Conservation (phyloP, 1,284 basidiomycete genomes). For the Peniophora sp. region DNA sequence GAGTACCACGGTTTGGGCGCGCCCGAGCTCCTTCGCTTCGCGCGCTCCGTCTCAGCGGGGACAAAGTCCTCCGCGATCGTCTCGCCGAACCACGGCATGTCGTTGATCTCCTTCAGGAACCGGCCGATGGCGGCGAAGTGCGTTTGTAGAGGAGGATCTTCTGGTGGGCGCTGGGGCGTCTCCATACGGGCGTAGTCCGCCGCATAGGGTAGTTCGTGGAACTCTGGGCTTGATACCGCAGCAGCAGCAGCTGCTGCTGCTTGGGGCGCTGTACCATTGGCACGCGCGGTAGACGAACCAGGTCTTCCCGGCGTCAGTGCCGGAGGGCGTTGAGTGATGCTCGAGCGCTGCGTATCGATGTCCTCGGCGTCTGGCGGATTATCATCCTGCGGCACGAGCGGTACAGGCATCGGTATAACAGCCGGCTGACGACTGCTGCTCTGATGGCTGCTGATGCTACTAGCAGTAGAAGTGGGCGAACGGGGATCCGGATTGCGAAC, state of each 20-base stretch:
- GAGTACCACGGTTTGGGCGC: constrained; percentile 23
- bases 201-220: constrained; percentile 16
- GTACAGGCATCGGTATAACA: background rate
- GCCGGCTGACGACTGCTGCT: background rate
- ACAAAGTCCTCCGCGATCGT: constrained; percentile 21
- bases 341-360: too few relatives aligned
- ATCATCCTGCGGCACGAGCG: background rate
- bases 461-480: constrained; percentile 1
- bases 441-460: background rate
- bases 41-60: constrained; percentile 18
- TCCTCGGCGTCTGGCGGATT: too few relatives aligned
- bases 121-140: constrained; percentile 20
- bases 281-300: too few relatives aligned
- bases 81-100: constrained; percentile 25
- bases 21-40: constrained; percentile 14
- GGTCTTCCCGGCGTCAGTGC: too few relatives aligned
- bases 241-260: background rate
- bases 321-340: too few relatives aligned
- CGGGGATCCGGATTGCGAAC: constrained; percentile 11
- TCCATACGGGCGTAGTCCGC: constrained; percentile 27
- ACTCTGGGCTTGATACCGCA: constrained; percentile 13
- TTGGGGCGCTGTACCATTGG: background rate
- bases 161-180: constrained; percentile 11
- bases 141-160: constrained; percentile 21
- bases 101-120: constrained; percentile 21